phyloP scores from a whole-genome alignment of 306 rosid genomes.

The Citrullus mucosospermus region DNA sequence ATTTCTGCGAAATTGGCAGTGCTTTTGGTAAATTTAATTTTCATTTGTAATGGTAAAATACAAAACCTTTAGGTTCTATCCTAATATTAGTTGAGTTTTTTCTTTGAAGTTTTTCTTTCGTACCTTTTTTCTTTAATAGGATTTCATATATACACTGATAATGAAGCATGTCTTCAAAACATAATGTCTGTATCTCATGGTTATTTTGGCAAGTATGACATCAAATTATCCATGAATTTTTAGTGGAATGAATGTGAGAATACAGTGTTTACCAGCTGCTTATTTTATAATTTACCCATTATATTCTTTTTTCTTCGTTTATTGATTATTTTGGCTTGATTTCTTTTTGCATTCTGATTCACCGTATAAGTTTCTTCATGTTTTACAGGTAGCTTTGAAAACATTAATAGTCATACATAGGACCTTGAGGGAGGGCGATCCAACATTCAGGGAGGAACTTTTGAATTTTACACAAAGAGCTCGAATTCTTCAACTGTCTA shows the following conservation, averaged over 20 bases:
- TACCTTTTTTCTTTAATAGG: not conserved
- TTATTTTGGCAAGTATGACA: not conserved
- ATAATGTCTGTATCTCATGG: not conserved
- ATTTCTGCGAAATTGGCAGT: not conserved
- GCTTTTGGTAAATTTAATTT: not conserved
- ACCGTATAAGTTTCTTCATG: conserved; percentile 5
- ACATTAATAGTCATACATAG: conserved; percentile 83
- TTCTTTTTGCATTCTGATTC: not conserved
- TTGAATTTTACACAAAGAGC: conserved; percentile 78
- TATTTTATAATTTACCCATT: not conserved
- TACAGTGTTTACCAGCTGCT: not conserved
- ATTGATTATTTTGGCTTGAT: not conserved
- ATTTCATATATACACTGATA: not conserved
- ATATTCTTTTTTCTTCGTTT: not conserved
- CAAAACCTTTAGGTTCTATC: not conserved
- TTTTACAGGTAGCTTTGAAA: conserved; percentile 84
- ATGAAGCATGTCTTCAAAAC: not conserved
- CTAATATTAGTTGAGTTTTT: not conserved
- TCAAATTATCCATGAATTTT: not conserved
- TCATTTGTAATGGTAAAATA: not conserved
- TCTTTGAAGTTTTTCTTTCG: not conserved
- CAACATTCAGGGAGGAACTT: conserved; percentile 90
- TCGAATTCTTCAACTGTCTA: conserved; percentile 81
- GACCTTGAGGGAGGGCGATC: conserved; percentile 94
- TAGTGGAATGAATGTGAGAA: not conserved